Evolutionary conservation across 1,139 yeast genomes (phyloP).

Genomic region (Kodamaea anthophila): DNA sequence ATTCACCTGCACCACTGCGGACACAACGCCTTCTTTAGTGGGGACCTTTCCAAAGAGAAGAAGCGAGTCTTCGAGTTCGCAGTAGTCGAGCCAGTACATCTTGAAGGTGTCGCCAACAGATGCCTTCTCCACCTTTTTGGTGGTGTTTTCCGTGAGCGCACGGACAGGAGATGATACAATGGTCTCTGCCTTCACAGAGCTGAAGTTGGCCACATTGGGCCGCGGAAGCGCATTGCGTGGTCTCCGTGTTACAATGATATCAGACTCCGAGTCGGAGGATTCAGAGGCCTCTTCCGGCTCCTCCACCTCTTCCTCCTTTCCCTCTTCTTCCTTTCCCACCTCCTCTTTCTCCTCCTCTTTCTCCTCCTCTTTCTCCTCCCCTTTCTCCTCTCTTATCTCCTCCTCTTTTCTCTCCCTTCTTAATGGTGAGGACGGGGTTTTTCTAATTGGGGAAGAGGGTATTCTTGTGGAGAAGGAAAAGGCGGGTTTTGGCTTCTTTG

Average conservation of each 20-base stretch:
- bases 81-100: slow-evolving; percentile 88
- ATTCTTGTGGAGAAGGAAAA: slow-evolving; percentile 29
- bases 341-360: slow-evolving; percentile 2
- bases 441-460: slow-evolving; percentile 17
- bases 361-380: slow-evolving; percentile 5
- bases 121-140: slow-evolving; percentile 37
- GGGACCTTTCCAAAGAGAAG: slow-evolving; percentile 79
- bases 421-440: slow-evolving; percentile 2
- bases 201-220: slow-evolving; percentile 8
- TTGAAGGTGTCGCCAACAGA: slow-evolving; percentile 44
- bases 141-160: slow-evolving; percentile 18
- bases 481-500: slow-evolving; percentile 9
- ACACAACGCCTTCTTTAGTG: slow-evolving; percentile 56
- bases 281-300: slow-evolving; percentile 8
- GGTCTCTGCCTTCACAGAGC: slow-evolving; percentile 7
- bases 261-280: slow-evolving; percentile 45
- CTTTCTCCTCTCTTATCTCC: slow-evolving; percentile 10
- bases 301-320: neutral
- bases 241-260: slow-evolving; percentile 42
- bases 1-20: slow-evolving; percentile 73
- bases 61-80: slow-evolving; percentile 66
- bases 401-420: slow-evolving; percentile 8
- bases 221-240: slow-evolving; percentile 25
- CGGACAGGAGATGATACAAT: slow-evolving; percentile 3
- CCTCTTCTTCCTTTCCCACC: slow-evolving; percentile 3